A percentile compares a stretch with the other conserved stretches of the same genome.
These are phyloP conservation scores for Selaginella tamariscina DNA, from an alignment of 75 land plant species.

Conservation along the genomic window DNA sequence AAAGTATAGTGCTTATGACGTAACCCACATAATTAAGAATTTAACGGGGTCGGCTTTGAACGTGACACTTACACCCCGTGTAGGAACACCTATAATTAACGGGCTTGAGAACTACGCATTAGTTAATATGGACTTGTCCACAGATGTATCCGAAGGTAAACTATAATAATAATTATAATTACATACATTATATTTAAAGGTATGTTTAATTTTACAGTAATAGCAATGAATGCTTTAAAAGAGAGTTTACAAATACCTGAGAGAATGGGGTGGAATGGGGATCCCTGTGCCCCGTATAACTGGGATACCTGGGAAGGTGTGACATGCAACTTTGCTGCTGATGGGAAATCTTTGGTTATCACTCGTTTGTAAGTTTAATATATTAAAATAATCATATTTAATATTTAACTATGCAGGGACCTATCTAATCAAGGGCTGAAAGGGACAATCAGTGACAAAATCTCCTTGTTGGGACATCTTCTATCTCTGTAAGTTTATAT, in stretches of 20 bases:
- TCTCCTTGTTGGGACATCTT: constrained; percentile 48
- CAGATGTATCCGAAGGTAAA: constrained; percentile 64
- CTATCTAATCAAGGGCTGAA: constrained; percentile 84
- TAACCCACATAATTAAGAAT: constrained; percentile 44
- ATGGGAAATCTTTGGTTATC: constrained; percentile 42
- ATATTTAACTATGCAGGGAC: constrained; percentile 30
- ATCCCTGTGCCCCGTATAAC: constrained; percentile 88
- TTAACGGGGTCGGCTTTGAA: constrained; percentile 42
- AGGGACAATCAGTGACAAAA: constrained; percentile 69
- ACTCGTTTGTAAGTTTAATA: constrained; percentile 54
- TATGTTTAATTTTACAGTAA: constrained; percentile 13
- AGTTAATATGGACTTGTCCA: constrained; percentile 52
- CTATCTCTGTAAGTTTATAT: constrained; percentile 65
- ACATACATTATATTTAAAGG: neutral
- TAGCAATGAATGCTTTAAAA: constrained; percentile 83
- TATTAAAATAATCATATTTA: too few species aligned
- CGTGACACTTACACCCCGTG: constrained; percentile 44
- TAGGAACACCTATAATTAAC: constrained; percentile 50
- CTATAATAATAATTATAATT: neutral
- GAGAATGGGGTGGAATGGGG: constrained; percentile 99
- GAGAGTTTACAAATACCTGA: constrained; percentile 62
- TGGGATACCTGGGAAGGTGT: constrained; percentile 99
- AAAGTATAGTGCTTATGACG: constrained; percentile 45
- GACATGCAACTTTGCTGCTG: constrained; percentile 44
- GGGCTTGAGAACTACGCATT: constrained; percentile 88